These are phyloP conservation scores for Emericellopsis terricola DNA, from an alignment of 495 filamentous ascomycete species.

Conservation along the genomic window DNA sequence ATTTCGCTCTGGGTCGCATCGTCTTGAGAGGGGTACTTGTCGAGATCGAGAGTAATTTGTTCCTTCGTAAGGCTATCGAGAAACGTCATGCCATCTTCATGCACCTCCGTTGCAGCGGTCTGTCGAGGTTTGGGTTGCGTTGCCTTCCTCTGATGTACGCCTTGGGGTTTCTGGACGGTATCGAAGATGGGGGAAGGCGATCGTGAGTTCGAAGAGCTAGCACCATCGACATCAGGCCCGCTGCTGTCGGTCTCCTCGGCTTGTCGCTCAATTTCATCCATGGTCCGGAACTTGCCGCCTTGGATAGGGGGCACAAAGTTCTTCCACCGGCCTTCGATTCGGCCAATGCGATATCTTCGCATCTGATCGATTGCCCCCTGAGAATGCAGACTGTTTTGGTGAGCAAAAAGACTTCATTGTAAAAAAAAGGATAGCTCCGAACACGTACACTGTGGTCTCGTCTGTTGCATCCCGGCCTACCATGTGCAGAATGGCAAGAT, in stretches of 20 bases:
- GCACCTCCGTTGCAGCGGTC: too few species aligned
- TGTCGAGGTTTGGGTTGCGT: conserved; percentile 25
- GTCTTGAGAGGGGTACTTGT: conserved; percentile 72
- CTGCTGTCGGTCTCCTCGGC: conserved; percentile 15
- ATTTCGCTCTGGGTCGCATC: conserved; percentile 57
- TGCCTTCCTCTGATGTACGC: conserved; percentile 11
- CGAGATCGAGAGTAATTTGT: conserved; percentile 56
- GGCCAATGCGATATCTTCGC: conserved; percentile 69
- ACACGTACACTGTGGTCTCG: conserved; percentile 74
- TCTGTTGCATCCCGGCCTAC: conserved; percentile 92
- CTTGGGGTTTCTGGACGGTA: conserved; percentile 22
- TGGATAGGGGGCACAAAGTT: conserved; percentile 91
- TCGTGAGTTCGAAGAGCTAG: conserved; percentile 20
- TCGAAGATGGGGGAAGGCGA: conserved; percentile 54
- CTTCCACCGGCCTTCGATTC: conserved; percentile 62
- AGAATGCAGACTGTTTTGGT: conserved; percentile 77
- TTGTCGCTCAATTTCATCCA: conserved; percentile 18
- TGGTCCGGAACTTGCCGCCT: conserved; percentile 62
- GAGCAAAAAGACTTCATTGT: too few species aligned
- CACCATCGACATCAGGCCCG: conserved; percentile 10
- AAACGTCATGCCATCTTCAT: conserved; percentile 34
- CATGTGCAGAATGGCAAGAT: conserved; percentile 88
- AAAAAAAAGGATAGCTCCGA: too few species aligned
- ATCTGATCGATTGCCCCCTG: conserved; percentile 57
- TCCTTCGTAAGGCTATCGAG: conserved; percentile 58